Conservation (phyloP, 441 rosid genomes). For the Syzygium syzygioides region DNA sequence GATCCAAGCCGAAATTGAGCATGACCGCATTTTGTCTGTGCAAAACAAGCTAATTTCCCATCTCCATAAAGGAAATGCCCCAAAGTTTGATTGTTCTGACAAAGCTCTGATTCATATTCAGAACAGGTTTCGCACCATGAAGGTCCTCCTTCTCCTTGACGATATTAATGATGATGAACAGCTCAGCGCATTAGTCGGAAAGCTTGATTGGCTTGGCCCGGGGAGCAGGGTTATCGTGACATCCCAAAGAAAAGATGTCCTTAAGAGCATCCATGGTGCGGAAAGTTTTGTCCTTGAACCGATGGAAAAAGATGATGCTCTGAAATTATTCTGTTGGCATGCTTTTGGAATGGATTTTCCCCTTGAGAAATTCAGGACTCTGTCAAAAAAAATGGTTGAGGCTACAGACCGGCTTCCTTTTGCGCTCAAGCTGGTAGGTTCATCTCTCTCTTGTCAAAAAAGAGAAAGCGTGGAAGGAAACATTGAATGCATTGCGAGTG, state of each 20-base stretch:
- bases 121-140: too few species aligned
- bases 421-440: fast-evolving
- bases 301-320: too few species aligned
- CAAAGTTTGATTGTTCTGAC: fast-evolving
- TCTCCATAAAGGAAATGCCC: fast-evolving
- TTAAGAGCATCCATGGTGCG: fast-evolving
- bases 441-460: fast-evolving
- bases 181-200: too few species aligned
- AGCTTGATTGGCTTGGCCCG: too few species aligned
- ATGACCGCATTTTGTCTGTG: fast-evolving
- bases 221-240: too few species aligned
- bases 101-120: too few species aligned
- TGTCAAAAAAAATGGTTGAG: fast-evolving
- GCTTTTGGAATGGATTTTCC: fast-evolving
- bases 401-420: fast-evolving
- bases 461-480: too few species aligned
- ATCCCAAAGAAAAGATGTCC: fast-evolving
- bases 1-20: fast-evolving
- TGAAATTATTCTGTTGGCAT: too few species aligned
- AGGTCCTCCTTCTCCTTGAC: too few species aligned
- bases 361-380: fast-evolving
- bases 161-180: too few species aligned
- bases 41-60: too few species aligned
- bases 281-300: fast-evolving
- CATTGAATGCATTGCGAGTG: too few species aligned